A percentile compares a stretch with the other conserved stretches of the same genome.
These are phyloP conservation scores for Darksidea phi DNA, from an alignment of 495 filamentous ascomycete genomes.

Conservation along the genomic window DNA sequence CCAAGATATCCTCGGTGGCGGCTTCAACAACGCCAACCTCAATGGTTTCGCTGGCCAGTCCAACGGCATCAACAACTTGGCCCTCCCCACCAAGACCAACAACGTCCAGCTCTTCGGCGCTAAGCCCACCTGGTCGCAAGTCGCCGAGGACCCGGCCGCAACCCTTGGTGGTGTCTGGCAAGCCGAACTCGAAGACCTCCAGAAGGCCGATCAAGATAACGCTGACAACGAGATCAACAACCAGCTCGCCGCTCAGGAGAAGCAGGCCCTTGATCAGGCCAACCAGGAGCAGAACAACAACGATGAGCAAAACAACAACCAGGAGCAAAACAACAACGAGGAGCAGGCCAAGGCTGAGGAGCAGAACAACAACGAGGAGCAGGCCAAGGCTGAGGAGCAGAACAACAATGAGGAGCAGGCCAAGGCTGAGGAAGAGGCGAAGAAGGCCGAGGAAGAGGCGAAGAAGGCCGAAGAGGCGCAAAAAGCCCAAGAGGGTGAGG, in stretches of 20 bases:
- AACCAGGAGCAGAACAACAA: no score
- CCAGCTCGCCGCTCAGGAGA: constrained; percentile 5
- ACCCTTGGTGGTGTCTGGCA: constrained; percentile 19
- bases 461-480: neutral
- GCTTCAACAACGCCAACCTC: neutral
- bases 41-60: neutral
- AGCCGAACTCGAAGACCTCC: constrained; percentile 18
- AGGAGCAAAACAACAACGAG: no score
- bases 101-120: constrained; percentile 26
- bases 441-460: neutral
- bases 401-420: neutral
- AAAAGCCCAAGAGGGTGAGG: neutral
- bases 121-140: constrained; percentile 25
- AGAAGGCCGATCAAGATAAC: constrained; percentile 8
- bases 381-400: neutral
- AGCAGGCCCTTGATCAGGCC: neutral
- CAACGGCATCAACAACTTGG: neutral
- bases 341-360: no score
- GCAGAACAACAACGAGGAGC: neutral
- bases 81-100: constrained; percentile 1
- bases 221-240: constrained; percentile 20
- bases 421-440: neutral
- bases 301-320: no score
- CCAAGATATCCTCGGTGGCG: constrained; percentile 8
- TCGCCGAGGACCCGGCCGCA: constrained; percentile 30